Conservation (phyloP, 2,329 filamentous ascomycete genomes). For the Metarhizium album region DNA sequence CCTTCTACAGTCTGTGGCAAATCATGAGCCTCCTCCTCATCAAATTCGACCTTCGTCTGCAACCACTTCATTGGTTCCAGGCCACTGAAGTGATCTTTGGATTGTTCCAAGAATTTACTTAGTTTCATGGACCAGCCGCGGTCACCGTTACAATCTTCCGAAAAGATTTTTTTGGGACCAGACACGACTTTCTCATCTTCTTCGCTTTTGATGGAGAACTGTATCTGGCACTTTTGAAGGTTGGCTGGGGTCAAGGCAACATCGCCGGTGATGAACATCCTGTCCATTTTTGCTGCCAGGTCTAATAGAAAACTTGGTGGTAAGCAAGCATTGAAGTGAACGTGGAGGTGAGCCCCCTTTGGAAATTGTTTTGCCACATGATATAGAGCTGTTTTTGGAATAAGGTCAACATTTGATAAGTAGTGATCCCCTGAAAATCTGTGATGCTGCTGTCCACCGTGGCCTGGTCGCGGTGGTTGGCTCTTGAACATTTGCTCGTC, state of each 20-base stretch:
- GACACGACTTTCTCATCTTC: conserved; percentile 20
- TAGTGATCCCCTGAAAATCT: conserved; percentile 46
- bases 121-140: conserved; percentile 34
- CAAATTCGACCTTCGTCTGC: conserved; percentile 49
- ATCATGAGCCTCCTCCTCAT: conserved; percentile 48
- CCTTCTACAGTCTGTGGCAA: conserved; percentile 38
- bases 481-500: conserved; percentile 26
- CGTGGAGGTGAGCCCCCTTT: conserved; percentile 63
- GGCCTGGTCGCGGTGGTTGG: conserved; percentile 23
- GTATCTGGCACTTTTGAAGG: conserved; percentile 46
- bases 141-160: conserved; percentile 31
- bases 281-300: conserved; percentile 41
- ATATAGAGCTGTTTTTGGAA: conserved; percentile 46
- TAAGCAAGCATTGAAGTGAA: conserved; percentile 70
- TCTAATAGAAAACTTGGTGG: conserved; percentile 47
- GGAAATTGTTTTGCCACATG: conserved; percentile 48
- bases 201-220: conserved; percentile 42
- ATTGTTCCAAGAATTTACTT: conserved; percentile 25
- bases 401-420: conserved; percentile 41
- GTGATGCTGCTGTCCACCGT: conserved; percentile 31
- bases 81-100: conserved; percentile 10
- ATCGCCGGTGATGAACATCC: conserved; percentile 59
- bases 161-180: conserved; percentile 37
- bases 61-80: conserved; percentile 41
- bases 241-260: conserved; percentile 31